Conservation (phyloP, 805 yeast genomes). For the Ascoidea rubescens region DNA sequence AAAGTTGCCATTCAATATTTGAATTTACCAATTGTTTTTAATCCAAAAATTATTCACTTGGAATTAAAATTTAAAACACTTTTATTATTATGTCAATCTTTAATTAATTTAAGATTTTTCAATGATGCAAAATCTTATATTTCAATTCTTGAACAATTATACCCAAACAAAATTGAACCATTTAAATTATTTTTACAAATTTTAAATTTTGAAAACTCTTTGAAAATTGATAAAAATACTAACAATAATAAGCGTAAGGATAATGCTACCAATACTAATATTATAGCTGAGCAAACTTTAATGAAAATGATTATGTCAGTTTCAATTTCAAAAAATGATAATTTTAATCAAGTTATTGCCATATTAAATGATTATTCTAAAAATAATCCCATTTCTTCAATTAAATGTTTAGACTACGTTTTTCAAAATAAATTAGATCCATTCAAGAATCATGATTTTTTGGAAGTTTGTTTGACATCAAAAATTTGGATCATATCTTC, state of each 20-base stretch:
- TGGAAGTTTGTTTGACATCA: conserved; percentile 16
- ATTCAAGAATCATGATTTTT: conserved; percentile 11
- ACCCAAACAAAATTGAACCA: conserved; percentile 18
- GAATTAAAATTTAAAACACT: conserved; percentile 3
- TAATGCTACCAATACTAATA: conserved; percentile 3
- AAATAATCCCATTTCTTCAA: conserved; percentile 15
- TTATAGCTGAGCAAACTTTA: conserved; percentile 16
- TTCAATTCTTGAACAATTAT: conserved; percentile 15
- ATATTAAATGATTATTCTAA: conserved; percentile 18
- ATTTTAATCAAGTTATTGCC: conserved; percentile 15
- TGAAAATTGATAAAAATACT: too few relatives aligned
- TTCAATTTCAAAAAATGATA: conserved; percentile 8
- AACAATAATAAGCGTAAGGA: not conserved
- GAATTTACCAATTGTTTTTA: conserved; percentile 10
- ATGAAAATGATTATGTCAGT: conserved; percentile 24
- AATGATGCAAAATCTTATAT: conserved; percentile 14
- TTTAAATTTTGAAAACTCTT: conserved; percentile 4
- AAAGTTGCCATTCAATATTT: conserved; percentile 9
- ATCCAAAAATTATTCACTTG: conserved; percentile 13
- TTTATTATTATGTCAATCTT: conserved; percentile 15
- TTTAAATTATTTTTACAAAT: conserved; percentile 18
- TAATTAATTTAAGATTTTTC: conserved; percentile 14
- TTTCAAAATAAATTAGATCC: conserved; percentile 20
- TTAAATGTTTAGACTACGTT: conserved; percentile 21
- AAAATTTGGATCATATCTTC: conserved; percentile 16